Percentiles rank a stretch among this genome's conserved stretches.
Evolutionary conservation across 805 yeast genomes (phyloP).

Genomic region (Scheffersomyces lignosus): DNA sequence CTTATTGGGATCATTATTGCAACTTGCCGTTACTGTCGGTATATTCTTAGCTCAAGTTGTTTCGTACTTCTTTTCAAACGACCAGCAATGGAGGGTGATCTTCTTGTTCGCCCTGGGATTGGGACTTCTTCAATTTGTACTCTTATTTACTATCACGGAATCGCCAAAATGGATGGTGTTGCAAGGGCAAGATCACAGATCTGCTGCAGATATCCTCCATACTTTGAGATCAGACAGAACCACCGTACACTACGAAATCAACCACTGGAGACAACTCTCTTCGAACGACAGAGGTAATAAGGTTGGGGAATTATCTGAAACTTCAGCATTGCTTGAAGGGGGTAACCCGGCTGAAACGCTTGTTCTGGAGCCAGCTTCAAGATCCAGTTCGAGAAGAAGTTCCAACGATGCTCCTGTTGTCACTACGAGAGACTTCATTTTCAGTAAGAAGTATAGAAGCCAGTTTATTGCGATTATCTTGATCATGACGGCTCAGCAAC

Average conservation of each 20-base stretch:
- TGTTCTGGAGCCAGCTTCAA: background rate
- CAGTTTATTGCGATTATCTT: conserved; percentile 31
- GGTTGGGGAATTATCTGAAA: background rate
- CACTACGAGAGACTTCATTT: conserved; percentile 20
- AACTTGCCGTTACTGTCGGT: conserved; percentile 39
- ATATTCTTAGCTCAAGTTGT: conserved; percentile 35
- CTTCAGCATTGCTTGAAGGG: background rate
- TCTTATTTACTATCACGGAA: conserved; percentile 36
- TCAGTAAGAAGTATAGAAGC: conserved; percentile 15
- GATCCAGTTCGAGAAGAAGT: conserved; percentile 20
- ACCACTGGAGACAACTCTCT: conserved; percentile 36
- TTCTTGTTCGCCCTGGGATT: conserved; percentile 26
- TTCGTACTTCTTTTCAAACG: conserved; percentile 33
- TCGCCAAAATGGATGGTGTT: conserved; percentile 45
- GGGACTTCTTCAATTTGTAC: conserved; percentile 27
- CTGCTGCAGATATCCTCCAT: conserved; percentile 29
- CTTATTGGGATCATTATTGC: conserved; percentile 39
- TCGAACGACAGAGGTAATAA: conserved; percentile 3
- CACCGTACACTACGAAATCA: conserved; percentile 33
- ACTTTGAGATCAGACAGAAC: conserved; percentile 28
- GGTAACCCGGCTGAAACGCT: background rate
- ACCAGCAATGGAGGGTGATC: conserved; percentile 37
- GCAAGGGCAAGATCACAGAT: conserved; percentile 23
- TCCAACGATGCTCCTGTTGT: conserved; percentile 30
- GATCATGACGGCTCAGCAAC: conserved; percentile 40